These are phyloP conservation scores for Saccharomycopsis babjevae DNA, from an alignment of 805 yeast genomes.

Conservation along the genomic window DNA sequence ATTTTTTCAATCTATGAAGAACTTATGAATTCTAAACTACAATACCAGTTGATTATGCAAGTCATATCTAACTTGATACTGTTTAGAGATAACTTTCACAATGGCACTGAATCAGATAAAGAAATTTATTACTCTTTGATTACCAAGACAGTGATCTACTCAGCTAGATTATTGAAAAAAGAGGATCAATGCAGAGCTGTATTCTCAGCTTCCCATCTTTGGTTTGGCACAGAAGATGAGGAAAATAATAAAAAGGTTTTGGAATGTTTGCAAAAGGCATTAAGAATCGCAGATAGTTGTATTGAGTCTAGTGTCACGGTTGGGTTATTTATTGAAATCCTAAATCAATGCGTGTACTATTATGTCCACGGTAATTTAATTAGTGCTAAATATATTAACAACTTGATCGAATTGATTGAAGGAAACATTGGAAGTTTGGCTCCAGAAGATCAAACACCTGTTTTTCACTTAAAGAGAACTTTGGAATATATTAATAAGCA, in stretches of 20 bases:
- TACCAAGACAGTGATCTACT: slow-evolving; percentile 77
- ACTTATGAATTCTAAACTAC: slow-evolving; percentile 37
- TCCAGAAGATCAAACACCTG: slow-evolving; percentile 30
- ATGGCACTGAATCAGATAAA: slow-evolving; percentile 23
- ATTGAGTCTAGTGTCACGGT: slow-evolving; percentile 68
- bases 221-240: slow-evolving; percentile 31
- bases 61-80: slow-evolving; percentile 12
- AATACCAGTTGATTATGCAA: slow-evolving; percentile 30
- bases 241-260: slow-evolving; percentile 54
- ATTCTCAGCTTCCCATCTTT: slow-evolving; percentile 76
- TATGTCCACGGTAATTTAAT: slow-evolving; percentile 73
- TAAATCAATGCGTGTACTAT: slow-evolving; percentile 77
- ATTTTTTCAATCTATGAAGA: slow-evolving; percentile 80
- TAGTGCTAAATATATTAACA: slow-evolving; percentile 68
- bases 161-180: slow-evolving; percentile 79
- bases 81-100: slow-evolving; percentile 13
- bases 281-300: slow-evolving; percentile 89
- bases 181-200: slow-evolving; percentile 94
- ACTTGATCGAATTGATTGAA: slow-evolving; percentile 78
- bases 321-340: slow-evolving; percentile 80
- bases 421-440: slow-evolving; percentile 57
- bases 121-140: slow-evolving; percentile 77
- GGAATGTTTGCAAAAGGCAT: slow-evolving; percentile 82
- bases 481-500: slow-evolving; percentile 61
- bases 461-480: slow-evolving; percentile 59